Evolutionary conservation across 2,329 filamentous ascomycete genomes (phyloP).

Genomic region (Dactylonectria macrodidyma): DNA sequence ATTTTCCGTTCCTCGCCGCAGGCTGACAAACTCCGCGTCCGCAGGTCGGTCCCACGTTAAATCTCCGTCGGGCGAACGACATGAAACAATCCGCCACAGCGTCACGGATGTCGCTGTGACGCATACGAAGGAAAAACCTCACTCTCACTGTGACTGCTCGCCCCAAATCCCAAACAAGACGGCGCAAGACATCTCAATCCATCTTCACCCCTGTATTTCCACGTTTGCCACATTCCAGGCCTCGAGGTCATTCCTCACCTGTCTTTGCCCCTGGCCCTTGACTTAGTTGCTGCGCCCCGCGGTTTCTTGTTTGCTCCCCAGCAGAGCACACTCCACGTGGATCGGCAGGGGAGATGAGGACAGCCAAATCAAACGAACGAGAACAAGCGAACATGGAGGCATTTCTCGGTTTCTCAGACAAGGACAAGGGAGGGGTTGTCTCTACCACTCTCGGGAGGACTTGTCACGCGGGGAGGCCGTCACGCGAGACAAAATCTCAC

Average conservation of each 20-base stretch:
- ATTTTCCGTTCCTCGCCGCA: not conserved
- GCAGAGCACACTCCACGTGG: constrained; percentile 6
- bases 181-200: not conserved
- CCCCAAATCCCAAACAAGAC: constrained; percentile 16
- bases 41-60: not conserved
- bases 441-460: too few relatives aligned
- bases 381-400: not conserved
- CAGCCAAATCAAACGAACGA: not conserved
- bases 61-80: not conserved
- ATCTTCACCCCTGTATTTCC: constrained; percentile 9
- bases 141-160: too few relatives aligned
- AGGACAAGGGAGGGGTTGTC: constrained; percentile 8
- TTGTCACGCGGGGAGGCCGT: constrained; percentile 11
- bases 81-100: constrained; percentile 2
- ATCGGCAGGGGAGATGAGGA: constrained; percentile 9
- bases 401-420: constrained; percentile 14
- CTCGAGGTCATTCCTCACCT: constrained; percentile 38
- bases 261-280: constrained; percentile 33
- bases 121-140: not conserved
- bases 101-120: constrained; percentile 7
- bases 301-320: constrained; percentile 22
- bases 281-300: constrained; percentile 28
- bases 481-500: constrained; percentile 8
- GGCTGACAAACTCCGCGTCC: constrained; percentile 7
- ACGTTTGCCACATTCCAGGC: constrained; percentile 45